Base-by-base conservation (phyloP, 2,329 filamentous ascomycete species). In the Cladosporium sp. region DNA sequence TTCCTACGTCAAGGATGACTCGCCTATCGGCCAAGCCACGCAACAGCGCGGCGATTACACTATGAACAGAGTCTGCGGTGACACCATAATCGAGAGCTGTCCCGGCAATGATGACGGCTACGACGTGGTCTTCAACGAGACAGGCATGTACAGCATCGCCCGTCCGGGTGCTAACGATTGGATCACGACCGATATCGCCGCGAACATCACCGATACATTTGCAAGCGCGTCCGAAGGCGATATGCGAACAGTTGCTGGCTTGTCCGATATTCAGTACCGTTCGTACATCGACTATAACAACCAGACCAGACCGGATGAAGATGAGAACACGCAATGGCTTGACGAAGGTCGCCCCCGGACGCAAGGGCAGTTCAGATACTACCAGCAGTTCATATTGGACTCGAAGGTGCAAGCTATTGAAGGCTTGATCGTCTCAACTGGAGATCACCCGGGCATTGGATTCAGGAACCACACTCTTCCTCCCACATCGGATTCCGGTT, bases 201-300 rank as follows among this genome's bases (percentile, higher is more conserved):
- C 32, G 5, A 49, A 53, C 45, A 38, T 48, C n/a, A 52, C 45
- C 8, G 30, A 42, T 7, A 15, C 49, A 4, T 53, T 49, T 8
- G 32, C 32, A 27, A 27, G 22, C 22, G 38, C 38, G 9, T n/a
- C 19, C 5, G 20, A 15, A 5, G 11, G 20, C 3, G 33, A 33
- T 8, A 27, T 27, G 22, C 15, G 50, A 19, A 43, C 45, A 4
- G 40, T 53, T 4, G 50, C 50, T 2, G 36, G 39, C 5, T 4
- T 49, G 8, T 39, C 49, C 12, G 50, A 49, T 39, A 53, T 53
- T 8, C 45, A 53, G 16, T 53, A 40, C 7, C 29, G 50, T 11
- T 53, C 50, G 19, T 53, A 43, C 39, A 35, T 49, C 16, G 49
- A 49, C 12, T 52, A 52, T 38, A 52, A 52, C 32, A 52, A 52